These are phyloP conservation scores for Cicer bijugum DNA, from an alignment of 306 rosid species.

Conservation along the genomic window DNA sequence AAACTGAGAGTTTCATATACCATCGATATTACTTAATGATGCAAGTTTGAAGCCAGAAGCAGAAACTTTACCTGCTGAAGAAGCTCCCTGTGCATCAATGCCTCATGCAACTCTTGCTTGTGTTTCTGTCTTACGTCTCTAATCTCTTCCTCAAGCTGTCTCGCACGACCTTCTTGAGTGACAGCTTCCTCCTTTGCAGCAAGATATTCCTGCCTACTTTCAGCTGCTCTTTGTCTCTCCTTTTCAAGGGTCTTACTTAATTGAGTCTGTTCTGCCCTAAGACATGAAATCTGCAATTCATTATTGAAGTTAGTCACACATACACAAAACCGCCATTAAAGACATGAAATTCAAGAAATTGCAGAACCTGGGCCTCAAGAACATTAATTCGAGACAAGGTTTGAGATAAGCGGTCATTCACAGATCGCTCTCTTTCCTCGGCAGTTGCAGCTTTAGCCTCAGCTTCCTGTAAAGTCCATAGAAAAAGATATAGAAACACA, in stretches of 20 bases:
- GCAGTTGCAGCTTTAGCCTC: conserved; percentile 94
- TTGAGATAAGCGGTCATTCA: conserved; percentile 92
- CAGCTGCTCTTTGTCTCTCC: no score
- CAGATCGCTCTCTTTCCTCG: conserved; percentile 91
- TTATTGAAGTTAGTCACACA: conserved; percentile 42
- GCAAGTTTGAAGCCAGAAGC: conserved; percentile 23
- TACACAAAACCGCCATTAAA: conserved; percentile 28
- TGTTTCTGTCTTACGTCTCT: no score
- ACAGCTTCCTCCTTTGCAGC: no score
- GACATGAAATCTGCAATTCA: conserved; percentile 87
- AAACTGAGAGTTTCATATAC: conserved; percentile 36
- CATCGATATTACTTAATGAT: conserved; percentile 11
- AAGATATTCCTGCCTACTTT: no score
- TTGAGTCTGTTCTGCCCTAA: conserved; percentile 5
- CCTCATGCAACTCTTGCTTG: no score
- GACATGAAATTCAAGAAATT: conserved; percentile 43
- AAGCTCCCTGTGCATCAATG: not conserved
- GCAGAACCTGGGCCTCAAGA: conserved; percentile 97
- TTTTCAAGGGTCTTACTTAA: no score
- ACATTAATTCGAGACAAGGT: conserved; percentile 95
- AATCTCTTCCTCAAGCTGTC: no score
- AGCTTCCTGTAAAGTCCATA: conserved; percentile 76
- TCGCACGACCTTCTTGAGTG: no score
- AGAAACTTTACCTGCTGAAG: conserved; percentile 84
- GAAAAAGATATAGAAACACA: conserved; percentile 42